A percentile compares a stretch with the other conserved stretches of the same genome.
phyloP scores from a whole-genome alignment of 306 rosid species.

The Ormosia emarginata region DNA sequence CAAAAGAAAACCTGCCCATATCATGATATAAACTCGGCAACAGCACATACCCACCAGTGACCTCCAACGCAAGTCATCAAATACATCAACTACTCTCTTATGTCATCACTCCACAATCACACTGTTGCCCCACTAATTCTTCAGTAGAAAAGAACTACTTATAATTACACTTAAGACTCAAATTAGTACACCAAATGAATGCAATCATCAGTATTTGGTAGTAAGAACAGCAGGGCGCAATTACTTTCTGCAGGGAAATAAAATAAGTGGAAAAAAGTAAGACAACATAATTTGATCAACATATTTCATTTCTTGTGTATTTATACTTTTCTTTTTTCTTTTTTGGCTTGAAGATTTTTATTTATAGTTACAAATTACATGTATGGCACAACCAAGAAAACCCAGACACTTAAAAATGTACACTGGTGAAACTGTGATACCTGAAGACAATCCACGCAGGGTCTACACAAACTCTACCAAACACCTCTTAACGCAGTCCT shows the following conservation, averaged over 20 bases:
- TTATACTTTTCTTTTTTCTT: neutral
- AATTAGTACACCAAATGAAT: neutral
- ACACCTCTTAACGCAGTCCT: slow-evolving; percentile 13
- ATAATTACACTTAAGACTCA: neutral
- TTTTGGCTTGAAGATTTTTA: neutral
- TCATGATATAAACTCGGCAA: neutral
- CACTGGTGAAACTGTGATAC: slow-evolving; percentile 19
- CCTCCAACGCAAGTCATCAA: neutral
- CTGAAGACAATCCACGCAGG: slow-evolving; percentile 33
- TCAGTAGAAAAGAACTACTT: neutral
- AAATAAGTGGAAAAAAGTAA: neutral
- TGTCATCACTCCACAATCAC: neutral
- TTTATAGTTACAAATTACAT: slow-evolving; percentile 28
- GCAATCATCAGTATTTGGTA: neutral
- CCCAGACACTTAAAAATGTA: slow-evolving; percentile 28
- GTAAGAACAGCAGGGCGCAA: neutral
- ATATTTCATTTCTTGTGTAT: slow-evolving; percentile 14
- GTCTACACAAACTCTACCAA: slow-evolving; percentile 20
- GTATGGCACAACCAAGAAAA: slow-evolving; percentile 36
- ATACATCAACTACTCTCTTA: neutral
- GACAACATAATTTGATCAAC: slow-evolving; percentile 14
- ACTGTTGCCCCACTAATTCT: neutral
- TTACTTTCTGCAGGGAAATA: neutral
- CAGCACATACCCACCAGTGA: neutral
- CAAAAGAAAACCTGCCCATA: neutral